phyloP scores from a whole-genome alignment of 257 asterid genomes.

The Solanum tacnaense region DNA sequence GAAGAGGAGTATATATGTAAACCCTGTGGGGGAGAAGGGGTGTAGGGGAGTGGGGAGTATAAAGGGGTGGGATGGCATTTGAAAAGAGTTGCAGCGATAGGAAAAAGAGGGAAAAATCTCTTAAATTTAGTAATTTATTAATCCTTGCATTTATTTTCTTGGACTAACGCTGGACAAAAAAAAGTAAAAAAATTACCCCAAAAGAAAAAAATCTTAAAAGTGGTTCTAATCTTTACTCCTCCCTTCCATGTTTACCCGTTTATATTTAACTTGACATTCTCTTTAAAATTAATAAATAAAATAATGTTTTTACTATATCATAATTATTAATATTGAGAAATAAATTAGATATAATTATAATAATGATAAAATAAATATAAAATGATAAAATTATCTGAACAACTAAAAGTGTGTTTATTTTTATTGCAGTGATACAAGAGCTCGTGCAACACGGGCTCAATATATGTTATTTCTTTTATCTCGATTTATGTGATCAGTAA shows the following conservation, averaged over 20 bases:
- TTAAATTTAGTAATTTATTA: slow-evolving; percentile 4
- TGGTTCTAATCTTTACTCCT: background rate
- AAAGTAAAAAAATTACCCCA: background rate
- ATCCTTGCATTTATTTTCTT: background rate
- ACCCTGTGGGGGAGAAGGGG: background rate
- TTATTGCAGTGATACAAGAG: background rate
- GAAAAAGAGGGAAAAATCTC: slow-evolving; percentile 32
- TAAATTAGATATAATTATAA: background rate
- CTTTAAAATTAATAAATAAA: background rate
- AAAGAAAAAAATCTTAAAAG: background rate
- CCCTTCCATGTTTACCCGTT: too few species aligned
- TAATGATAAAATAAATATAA: background rate
- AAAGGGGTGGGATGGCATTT: slow-evolving; percentile 12
- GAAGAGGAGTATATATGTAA: background rate
- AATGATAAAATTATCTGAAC: background rate
- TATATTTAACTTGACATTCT: background rate
- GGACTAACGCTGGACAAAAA: background rate
- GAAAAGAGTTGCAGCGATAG: slow-evolving; percentile 18
- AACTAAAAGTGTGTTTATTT: background rate
- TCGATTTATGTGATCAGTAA: too few species aligned
- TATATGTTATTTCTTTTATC: too few species aligned
- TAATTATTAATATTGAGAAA: background rate
- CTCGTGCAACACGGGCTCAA: too few species aligned
- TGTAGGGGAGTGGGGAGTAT: background rate
- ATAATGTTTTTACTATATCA: background rate